Evolutionary conservation across 2,329 filamentous ascomycete species (phyloP), one percentile per base, ranked within the genome.

Genomic region (Nannizziopsis barbatae): DNA sequence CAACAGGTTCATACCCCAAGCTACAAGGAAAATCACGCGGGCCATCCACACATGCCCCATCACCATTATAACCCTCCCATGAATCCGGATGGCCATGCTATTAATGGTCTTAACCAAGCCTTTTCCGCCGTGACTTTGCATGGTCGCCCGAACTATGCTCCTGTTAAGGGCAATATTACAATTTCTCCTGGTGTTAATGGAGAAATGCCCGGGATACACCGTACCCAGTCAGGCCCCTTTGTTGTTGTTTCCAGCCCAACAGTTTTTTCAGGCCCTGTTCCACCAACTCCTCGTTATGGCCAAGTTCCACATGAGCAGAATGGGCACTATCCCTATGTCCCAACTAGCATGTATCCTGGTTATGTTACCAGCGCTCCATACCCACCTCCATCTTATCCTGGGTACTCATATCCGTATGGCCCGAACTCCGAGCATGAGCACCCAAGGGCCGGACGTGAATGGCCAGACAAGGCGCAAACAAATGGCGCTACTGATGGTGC

Each of bases 401-500:
- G 58, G 2, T 69, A 68, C 45, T 52, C 60, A 17, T 64, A 64
- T 60, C 65, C 65, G 1, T 68, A 66, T 53, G 44, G 60, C 30
- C 50, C 65, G 53, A 61, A 61, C 47, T 56, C 60, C 36, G 65
- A 66, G 22, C 62, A 65, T 38, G 62, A 64, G 35, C 60, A 65
- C 41, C 59, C 60, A 39, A 57, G 60, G 45, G 58, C 60, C 49
- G 67, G 64, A 56, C 62, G 65, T 52, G 52, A 52, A 32, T 72
- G 69, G 68, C 62, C 61, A 48, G 67, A 68, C 9, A 63, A 66
- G 44, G 64, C 63, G 50, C 76, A 79, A 2, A 75, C 80, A 3
- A 84, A 79, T 27, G 81, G 82, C 0, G 79, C 79, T 58, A 82
- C 81, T 55, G 76, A 75, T 48, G 72, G 73, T 44, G 66, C 75